Evolutionary conservation across 306 rosid species (phyloP).

Genomic region (Quercus ilex): DNA sequence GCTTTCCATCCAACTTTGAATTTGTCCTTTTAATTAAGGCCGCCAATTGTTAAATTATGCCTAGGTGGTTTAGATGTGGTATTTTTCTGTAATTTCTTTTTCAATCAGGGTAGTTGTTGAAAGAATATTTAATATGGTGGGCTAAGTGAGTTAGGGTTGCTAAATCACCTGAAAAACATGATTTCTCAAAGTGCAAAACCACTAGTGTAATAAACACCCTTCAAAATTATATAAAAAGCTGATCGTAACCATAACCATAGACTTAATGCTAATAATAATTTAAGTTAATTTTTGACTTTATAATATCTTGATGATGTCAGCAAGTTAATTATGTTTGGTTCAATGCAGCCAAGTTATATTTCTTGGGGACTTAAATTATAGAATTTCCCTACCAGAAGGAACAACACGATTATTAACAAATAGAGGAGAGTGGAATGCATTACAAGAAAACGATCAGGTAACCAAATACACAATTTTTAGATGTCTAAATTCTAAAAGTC

Average conservation of each 20-base stretch:
- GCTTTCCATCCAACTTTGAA: conserved; percentile 36
- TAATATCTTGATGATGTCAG: conserved; percentile 1
- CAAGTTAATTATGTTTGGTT: not conserved
- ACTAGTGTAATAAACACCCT: conserved; percentile 3
- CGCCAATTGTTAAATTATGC: conserved; percentile 23
- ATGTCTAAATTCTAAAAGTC: not conserved
- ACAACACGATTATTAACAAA: conserved; percentile 58
- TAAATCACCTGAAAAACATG: conserved; percentile 19
- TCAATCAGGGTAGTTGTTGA: conserved; percentile 1
- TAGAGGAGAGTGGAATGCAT: conserved; percentile 49
- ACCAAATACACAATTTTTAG: not conserved
- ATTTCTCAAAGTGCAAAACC: conserved; percentile 7
- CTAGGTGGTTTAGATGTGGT: conserved; percentile 1
- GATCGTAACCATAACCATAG: conserved; percentile 16
- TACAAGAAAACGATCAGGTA: conserved; percentile 85
- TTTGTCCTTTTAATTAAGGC: conserved; percentile 35
- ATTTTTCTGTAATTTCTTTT: conserved; percentile 8
- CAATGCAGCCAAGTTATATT: conserved; percentile 65
- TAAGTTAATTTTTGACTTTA: not conserved
- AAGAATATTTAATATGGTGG: conserved; percentile 6
- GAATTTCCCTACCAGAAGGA: conserved; percentile 75
- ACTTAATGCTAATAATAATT: not conserved
- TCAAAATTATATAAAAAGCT: not conserved
- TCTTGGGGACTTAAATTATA: conserved; percentile 89
- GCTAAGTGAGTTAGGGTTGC: conserved; percentile 11